These are phyloP conservation scores for Aspergillus spinulosporus DNA, from an alignment of 2,329 filamentous ascomycete species.

Conservation along the genomic window DNA sequence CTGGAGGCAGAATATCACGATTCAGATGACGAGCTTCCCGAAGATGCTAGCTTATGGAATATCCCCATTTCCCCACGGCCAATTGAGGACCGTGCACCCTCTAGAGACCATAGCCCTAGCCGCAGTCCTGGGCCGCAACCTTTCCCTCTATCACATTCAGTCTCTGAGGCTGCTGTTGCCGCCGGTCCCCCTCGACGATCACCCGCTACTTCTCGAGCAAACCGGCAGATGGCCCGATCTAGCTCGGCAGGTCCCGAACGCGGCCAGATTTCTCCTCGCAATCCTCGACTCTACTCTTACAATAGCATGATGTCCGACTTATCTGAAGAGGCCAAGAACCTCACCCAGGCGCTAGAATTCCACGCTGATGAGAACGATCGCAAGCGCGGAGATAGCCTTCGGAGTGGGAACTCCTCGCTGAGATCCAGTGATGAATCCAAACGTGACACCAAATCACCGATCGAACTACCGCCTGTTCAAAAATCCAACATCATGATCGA, in stretches of 20 bases:
- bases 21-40: conserved; percentile 52
- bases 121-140: conserved; percentile 43
- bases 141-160: conserved; percentile 44
- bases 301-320: conserved; percentile 58
- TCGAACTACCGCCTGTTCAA: conserved; percentile 61
- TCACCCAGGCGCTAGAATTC: conserved; percentile 61
- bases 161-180: conserved; percentile 29
- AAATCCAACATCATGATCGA: conserved; percentile 66
- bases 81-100: conserved; percentile 40
- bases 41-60: conserved; percentile 53
- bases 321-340: conserved; percentile 59
- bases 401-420: conserved; percentile 44
- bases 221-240: conserved; percentile 33
- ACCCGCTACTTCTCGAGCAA: conserved; percentile 34
- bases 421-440: conserved; percentile 42
- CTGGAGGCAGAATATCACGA: conserved; percentile 53
- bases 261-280: conserved; percentile 42
- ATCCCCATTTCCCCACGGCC: conserved; percentile 51
- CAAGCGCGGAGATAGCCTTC: conserved; percentile 48
- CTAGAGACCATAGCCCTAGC: conserved; percentile 45
- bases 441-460: conserved; percentile 35
- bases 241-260: conserved; percentile 44
- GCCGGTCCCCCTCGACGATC: conserved; percentile 25
- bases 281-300: conserved; percentile 59
- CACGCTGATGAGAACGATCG: conserved; percentile 54